Evolutionary conservation across 2,329 filamentous ascomycete species (phyloP), one percentile per base, ranked within the genome.

Genomic region (Kalaharituber pfeilii): DNA sequence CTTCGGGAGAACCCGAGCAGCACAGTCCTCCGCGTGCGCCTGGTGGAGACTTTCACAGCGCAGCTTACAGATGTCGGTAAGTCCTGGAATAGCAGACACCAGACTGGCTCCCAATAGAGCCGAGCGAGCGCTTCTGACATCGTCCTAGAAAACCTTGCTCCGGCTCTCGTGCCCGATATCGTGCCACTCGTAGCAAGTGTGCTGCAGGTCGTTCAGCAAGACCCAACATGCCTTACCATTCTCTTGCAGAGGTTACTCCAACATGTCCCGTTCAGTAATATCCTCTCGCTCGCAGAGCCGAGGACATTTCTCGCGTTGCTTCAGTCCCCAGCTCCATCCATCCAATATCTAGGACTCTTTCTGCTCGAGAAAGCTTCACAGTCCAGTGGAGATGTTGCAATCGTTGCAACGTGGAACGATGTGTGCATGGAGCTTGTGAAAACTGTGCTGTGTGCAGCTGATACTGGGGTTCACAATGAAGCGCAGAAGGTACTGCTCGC

Each of bases 381-480:
- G 24, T 27, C 57, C 8, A 49, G 39, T 25, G 54, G 54, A 24
- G 58, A 60, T 9, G 49, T 45, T 6, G 52, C 52, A 9, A 59
- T 60, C 15, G 24, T 60, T 7, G 58, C 58, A 50, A 56, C 44
- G n/a, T 60, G 58, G 58, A 50, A 42, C 49, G 57, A 55, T 29
- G 57, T 54, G 33, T 51, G 59, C n/a, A 59, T 59, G 42, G 57
- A 50, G 22, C 47, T 60, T 51, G 33, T 60, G 27, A 49, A 54
- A 30, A 50, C 59, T 9, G 22, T 55, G 5, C 26, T 60, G 5
- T 20, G 49, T 20, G 50, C 52, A 6, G 30, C 51, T 30, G 55
- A 60, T 20, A 57, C 26, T 3, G 55, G 52, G 24, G 49, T 57
- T 24, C 52, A 57, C 11, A 49, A 28, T 8, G 51, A 55, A 27